phyloP scores from a whole-genome alignment of 2,329 filamentous ascomycete species.

The Hypocreales sp. region DNA sequence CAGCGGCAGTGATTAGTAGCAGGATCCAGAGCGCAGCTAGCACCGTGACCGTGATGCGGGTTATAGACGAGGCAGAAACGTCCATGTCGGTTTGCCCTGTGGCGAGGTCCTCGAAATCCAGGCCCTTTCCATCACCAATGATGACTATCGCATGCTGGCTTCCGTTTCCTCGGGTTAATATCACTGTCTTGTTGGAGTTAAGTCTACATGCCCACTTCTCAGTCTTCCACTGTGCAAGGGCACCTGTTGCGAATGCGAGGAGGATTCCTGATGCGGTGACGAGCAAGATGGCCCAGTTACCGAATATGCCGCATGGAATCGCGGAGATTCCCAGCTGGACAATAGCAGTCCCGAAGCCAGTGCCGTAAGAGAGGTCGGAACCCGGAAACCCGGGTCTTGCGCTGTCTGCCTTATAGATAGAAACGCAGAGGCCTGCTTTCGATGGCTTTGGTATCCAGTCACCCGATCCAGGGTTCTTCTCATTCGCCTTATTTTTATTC shows the following conservation, averaged over 20 bases:
- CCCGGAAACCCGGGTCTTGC: conserved; percentile 3
- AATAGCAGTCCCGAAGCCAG: conserved; percentile 9
- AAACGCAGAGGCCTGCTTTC: conserved; percentile 11
- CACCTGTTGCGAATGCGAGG: conserved; percentile 17
- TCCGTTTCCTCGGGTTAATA: conserved; percentile 25
- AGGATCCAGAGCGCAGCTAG: conserved; percentile 21
- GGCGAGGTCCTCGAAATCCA: conserved; percentile 26
- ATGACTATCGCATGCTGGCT: conserved; percentile 22
- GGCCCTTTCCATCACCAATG: conserved; percentile 13
- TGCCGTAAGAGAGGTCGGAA: conserved; percentile 10
- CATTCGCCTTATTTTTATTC: conserved; percentile 2
- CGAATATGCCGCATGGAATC: conserved; percentile 14
- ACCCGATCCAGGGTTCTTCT: conserved; percentile 1
- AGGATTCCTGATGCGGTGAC: conserved; percentile 20
- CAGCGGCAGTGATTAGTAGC: conserved; percentile 22
- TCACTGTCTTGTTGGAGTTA: conserved; percentile 12
- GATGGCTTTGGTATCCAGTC: too few species aligned
- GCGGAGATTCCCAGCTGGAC: conserved; percentile 18
- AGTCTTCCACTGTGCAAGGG: conserved; percentile 22
- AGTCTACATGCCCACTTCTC: conserved; percentile 26
- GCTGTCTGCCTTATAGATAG: conserved; percentile 8
- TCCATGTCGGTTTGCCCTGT: conserved; percentile 5
- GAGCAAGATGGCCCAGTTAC: conserved; percentile 23
- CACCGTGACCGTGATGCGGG: conserved; percentile 8
- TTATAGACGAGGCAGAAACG: conserved; percentile 1